A percentile compares a stretch with the other conserved stretches of the same genome.
Evolutionary conservation across 176 grass and related monocot species (phyloP).

Genomic region (barley (Hordeum vulgare)): DNA sequence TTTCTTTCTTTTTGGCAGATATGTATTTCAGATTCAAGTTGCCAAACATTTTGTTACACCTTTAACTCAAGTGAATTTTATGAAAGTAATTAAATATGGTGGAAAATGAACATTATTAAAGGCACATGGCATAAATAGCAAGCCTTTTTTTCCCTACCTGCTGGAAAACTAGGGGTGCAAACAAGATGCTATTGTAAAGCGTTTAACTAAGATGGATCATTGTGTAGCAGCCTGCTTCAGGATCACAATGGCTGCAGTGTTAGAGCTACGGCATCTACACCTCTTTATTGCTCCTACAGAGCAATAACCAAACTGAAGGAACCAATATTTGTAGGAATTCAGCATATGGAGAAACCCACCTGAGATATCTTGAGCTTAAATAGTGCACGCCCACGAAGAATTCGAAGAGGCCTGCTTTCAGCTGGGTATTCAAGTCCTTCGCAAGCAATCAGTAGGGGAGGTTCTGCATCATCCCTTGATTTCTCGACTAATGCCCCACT

Average conservation of each 20-base stretch:
- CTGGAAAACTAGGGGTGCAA: not conserved
- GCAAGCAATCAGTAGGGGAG: conserved; percentile 67
- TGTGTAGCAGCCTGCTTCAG: not conserved
- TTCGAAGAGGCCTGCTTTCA: conserved; percentile 56
- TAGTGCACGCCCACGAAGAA: conserved; percentile 62
- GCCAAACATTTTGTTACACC: conserved; percentile 1
- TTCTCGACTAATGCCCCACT: conserved; percentile 75
- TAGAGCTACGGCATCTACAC: not conserved
- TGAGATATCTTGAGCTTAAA: conserved; percentile 98
- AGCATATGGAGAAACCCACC: conserved; percentile 37
- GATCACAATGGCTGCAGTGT: not conserved
- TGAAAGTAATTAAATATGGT: not conserved
- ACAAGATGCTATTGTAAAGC: not conserved
- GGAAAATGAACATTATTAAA: not conserved
- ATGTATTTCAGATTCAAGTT: conserved; percentile 4
- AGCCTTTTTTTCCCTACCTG: not conserved
- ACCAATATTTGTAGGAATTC: not conserved
- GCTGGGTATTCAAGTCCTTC: conserved; percentile 91
- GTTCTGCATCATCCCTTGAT: conserved; percentile 81
- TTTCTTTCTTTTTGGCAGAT: conserved; percentile 11
- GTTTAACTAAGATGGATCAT: not conserved
- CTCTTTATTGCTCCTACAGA: not conserved
- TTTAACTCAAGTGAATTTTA: not conserved
- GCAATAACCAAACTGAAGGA: not conserved
- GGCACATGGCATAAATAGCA: not conserved